Percentiles rank a stretch among this genome's conserved stretches.
These are phyloP conservation scores for Zasmidium cellare DNA, from an alignment of 2,329 filamentous ascomycete species.

Conservation along the genomic window DNA sequence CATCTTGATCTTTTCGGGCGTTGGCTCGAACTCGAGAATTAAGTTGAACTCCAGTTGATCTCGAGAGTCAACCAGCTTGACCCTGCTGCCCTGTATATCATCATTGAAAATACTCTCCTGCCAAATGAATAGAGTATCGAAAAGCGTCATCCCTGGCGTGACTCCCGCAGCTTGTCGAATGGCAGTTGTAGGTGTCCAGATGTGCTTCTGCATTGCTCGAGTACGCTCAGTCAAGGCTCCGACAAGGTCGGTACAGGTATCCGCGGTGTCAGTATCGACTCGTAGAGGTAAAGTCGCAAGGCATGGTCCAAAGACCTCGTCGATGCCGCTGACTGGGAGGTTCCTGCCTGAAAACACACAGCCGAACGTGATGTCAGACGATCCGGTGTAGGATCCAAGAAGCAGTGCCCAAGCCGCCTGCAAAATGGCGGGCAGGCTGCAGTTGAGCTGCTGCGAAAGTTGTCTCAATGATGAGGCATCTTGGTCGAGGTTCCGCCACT, in stretches of 20 bases:
- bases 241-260: constrained; percentile 62
- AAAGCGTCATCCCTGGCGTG: constrained; percentile 59
- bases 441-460: constrained; percentile 32
- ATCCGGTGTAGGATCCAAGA: constrained; percentile 64
- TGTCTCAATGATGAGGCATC: constrained; percentile 11
- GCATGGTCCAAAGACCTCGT: constrained; percentile 76
- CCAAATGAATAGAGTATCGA: constrained; percentile 80
- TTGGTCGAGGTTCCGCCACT: constrained; percentile 20
- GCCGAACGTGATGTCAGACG: constrained; percentile 69
- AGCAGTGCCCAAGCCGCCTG: constrained; percentile 70
- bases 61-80: constrained; percentile 60
- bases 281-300: constrained; percentile 74
- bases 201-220: constrained; percentile 64
- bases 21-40: constrained; percentile 74
- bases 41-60: constrained; percentile 77
- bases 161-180: constrained; percentile 65
- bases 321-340: constrained; percentile 67
- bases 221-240: constrained; percentile 65
- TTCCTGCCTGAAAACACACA: constrained; percentile 81
- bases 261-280: constrained; percentile 56
- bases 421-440: constrained; percentile 71
- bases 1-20: constrained; percentile 44
- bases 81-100: constrained; percentile 29
- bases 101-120: constrained; percentile 65
- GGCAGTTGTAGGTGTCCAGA: constrained; percentile 63